A percentile compares a stretch with the other conserved stretches of the same genome.
Evolutionary conservation across 108 stramenopile species (phyloP).

Genomic region (Aurantiochytrium sp.): DNA sequence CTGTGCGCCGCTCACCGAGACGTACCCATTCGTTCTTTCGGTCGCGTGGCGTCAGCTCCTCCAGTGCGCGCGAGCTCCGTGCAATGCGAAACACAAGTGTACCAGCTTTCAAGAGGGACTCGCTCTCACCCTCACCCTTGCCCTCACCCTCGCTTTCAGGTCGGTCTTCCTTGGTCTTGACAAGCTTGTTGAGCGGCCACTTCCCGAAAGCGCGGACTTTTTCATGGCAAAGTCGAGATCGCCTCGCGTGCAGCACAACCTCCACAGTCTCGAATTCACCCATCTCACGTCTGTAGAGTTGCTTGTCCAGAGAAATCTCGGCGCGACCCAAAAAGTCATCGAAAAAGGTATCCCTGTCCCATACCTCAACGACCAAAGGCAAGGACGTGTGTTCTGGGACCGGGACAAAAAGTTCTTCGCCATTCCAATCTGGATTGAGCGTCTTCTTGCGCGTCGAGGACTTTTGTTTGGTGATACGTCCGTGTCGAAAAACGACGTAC

Average conservation of each 20-base stretch:
- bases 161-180: background rate
- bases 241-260: background rate
- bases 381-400: background rate
- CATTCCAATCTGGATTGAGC: background rate
- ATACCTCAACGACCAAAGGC: background rate
- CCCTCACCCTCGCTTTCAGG: background rate
- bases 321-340: background rate
- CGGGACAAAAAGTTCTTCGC: background rate
- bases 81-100: background rate
- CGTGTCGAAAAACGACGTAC: background rate
- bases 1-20: background rate
- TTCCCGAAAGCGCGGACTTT: background rate
- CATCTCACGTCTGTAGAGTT: too few relatives aligned
- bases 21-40: background rate
- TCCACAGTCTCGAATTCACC: background rate
- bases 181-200: too few relatives aligned
- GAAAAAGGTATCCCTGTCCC: background rate
- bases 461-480: background rate
- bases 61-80: background rate
- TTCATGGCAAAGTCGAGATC: background rate
- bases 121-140: background rate
- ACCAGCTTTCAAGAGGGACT: background rate
- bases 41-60: background rate
- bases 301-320: background rate
- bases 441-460: background rate